These are phyloP conservation scores for Amesomyces nigricolor DNA, from an alignment of 2,329 filamentous ascomycete species.

Conservation along the genomic window DNA sequence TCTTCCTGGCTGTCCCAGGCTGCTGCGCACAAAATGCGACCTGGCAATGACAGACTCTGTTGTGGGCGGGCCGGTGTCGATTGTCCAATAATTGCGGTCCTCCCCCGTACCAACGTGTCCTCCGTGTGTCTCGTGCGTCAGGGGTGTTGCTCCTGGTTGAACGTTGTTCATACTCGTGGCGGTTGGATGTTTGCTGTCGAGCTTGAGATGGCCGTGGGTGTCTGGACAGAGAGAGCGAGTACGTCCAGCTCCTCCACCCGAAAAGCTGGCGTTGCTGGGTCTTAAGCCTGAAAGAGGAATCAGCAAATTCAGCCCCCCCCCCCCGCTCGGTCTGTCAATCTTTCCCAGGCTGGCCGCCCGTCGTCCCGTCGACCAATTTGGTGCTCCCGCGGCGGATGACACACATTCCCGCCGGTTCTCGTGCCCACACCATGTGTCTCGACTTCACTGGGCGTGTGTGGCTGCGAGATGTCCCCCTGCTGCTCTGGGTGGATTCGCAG, in stretches of 20 bases:
- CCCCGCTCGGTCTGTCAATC: conserved; percentile 13
- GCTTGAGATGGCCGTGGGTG: too few relatives aligned
- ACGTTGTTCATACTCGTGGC: neutral
- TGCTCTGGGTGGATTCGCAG: conserved; percentile 1
- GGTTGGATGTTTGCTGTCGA: too few relatives aligned
- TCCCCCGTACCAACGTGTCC: neutral
- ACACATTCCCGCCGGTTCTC: conserved; percentile 11
- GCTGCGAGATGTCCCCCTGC: conserved; percentile 8
- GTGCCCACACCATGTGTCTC: conserved; percentile 8
- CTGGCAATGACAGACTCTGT: neutral
- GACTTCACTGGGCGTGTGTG: conserved; percentile 12
- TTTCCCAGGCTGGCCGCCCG: neutral
- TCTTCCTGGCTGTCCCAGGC: neutral
- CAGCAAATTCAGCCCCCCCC: conserved; percentile 15
- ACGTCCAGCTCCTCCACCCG: neutral
- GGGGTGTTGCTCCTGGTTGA: neutral
- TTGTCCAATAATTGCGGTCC: neutral
- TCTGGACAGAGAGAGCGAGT: neutral
- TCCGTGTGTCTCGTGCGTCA: neutral
- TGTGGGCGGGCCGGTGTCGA: conserved; percentile 6
- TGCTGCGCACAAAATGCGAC: neutral
- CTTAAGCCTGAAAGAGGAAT: conserved; percentile 12
- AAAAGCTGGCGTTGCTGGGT: conserved; percentile 1
- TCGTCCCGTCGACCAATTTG: neutral
- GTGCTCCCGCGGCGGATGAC: conserved; percentile 9